A percentile compares a stretch with the other conserved stretches of the same genome.
These are phyloP conservation scores for Panicum virgatum DNA, from an alignment of 202 grass and related monocot species.

Conservation along the genomic window DNA sequence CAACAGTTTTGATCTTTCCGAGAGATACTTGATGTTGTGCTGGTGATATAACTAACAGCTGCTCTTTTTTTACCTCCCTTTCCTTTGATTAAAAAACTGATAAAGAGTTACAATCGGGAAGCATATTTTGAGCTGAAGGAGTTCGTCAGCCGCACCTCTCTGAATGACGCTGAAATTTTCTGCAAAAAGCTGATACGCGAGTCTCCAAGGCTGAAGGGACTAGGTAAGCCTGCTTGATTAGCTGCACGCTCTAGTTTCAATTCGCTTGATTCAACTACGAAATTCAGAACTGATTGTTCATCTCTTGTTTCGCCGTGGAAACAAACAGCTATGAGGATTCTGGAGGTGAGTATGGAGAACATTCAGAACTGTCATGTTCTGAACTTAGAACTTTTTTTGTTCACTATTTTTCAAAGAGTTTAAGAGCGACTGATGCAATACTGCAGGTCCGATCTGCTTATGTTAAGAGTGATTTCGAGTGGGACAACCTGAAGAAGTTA, in stretches of 20 bases:
- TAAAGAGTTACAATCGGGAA: conserved; percentile 88
- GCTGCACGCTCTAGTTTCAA: not conserved
- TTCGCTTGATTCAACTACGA: not conserved
- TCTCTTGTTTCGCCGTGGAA: conserved; percentile 10
- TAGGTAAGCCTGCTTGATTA: conserved; percentile 47
- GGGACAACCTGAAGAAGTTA: conserved; percentile 87
- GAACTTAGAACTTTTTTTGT: not conserved
- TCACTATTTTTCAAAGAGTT: not conserved
- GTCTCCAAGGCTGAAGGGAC: conserved; percentile 58
- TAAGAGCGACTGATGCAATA: conserved; percentile 1
- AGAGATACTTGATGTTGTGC: not conserved
- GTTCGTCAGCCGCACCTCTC: conserved; percentile 61
- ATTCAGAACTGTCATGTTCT: conserved; percentile 3
- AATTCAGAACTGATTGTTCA: not conserved
- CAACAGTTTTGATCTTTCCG: not conserved
- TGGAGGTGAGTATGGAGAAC: conserved; percentile 57
- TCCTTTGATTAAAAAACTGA: not conserved
- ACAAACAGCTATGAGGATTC: conserved; percentile 74
- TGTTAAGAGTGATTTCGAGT: conserved; percentile 88
- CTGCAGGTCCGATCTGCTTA: conserved; percentile 89
- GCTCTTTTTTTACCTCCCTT: not conserved
- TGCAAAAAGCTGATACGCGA: conserved; percentile 76
- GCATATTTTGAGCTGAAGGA: conserved; percentile 84
- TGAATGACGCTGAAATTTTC: conserved; percentile 73
- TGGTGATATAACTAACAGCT: not conserved